Evolutionary conservation across 495 filamentous ascomycete genomes (phyloP), one percentile per base, ranked within the genome.

Genomic region (Umbilicaria muhlenbergii): DNA sequence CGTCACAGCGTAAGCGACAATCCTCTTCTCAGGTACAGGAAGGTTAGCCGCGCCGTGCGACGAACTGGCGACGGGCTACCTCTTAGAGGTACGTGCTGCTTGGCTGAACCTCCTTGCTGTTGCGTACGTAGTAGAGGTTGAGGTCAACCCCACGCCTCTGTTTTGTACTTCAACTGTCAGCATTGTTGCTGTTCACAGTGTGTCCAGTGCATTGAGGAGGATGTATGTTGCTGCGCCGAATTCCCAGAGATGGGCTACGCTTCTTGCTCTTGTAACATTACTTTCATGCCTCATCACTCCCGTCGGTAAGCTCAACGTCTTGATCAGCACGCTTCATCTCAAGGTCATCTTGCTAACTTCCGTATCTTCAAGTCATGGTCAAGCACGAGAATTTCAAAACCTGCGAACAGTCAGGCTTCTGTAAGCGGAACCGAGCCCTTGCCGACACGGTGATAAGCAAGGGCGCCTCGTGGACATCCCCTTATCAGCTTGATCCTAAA

Each of bases 361-460:
- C 47, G 41, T 47, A 43, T 44, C 12, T 31, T 50, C 18, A 57
- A 91, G 87, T 75, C 43, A 63, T 72, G 53, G 92, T 98, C 15
- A 96, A 98, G 63, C 81, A 94, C 51, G 81, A 92, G 51, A 85
- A 88, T 52, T 96, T 95, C 71, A 98, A 96, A 56, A 94, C 78
- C 47, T 98, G 91, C 65, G 64, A 74, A 33, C 91, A 98, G 59
- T 87, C 88, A 0, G 91, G 91, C 44, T 98, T 96, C 69, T 96
- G 92, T 62, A 85, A 83, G 56, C 86, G 91, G 44, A 95, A 94
- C 61, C 78, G 89, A 57, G 82, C 77, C 21, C 84, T 80, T 55
- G 92, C 92, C 47, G 87, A 96, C 58, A 68, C 74, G 42, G 86
- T 73, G 43, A 61, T 73, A 34, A 64, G 73, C 28, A 54, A 70